Base-by-base conservation (phyloP, 306 rosid species). In the Casuarina glauca region DNA sequence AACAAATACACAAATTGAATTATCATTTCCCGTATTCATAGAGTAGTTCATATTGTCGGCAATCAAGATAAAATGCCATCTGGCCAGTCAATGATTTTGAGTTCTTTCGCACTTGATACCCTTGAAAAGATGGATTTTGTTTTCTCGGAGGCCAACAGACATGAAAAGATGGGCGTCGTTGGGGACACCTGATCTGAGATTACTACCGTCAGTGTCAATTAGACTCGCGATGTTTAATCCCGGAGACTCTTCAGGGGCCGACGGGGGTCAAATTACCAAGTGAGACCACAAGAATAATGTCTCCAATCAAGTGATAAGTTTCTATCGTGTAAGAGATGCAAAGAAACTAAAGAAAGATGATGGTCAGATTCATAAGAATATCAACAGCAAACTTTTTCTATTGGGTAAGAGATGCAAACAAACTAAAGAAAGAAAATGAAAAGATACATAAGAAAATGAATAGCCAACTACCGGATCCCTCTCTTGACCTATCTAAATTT, bases 221-320 rank as follows among this genome's bases (percentile, higher is more conserved):
- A 13, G 71, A 66, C 50, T 41, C 50, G 51, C n/a, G 71, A 35
- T 17, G 71, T 41, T 42, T 13, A 42, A n/a, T 41, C 12, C 50
- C 7, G 9, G 32, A 0, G 35, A n/a, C 42, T 9, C 36, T 8
- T 1, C 43, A 16, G 17, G 36, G 71, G 69, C 44, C 69, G 9
- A 36, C 2, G 69, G 69, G 39, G 39, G 69, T 63, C 15, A 26
- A 26, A 26, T 26, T 26, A 26, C 32, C 32, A 26, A 15, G 11
- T 63, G 3, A 20, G 45, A 67, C 26, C 51, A 17, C 32, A 42
- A 67, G 50, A 67, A 64, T 41, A 13, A 16, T 8, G 26, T 3
- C 71, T 67, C 41, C 70, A 64, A 64, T 62, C 39, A 26, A 64
- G 16, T 41, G 49, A 64, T 5, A 64, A 38, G 70, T 16, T 64